Percentiles rank a stretch among this genome's conserved stretches.
Evolutionary conservation across 345 rosid genomes (phyloP).

Genomic region (Heritiera littoralis): DNA sequence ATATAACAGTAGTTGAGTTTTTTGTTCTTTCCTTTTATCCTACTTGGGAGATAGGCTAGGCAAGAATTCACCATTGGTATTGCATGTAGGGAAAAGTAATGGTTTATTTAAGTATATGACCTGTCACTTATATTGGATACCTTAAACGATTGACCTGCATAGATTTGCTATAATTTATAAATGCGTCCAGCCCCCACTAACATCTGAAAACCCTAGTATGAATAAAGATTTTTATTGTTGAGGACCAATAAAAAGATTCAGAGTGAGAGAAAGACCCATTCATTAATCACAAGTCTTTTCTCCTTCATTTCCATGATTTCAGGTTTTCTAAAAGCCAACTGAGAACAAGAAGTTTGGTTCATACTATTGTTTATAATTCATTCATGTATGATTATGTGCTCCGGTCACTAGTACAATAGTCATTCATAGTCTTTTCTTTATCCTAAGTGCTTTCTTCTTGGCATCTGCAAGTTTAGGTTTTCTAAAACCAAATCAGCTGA

Average conservation of each 20-base stretch:
- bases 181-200: neutral
- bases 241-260: neutral
- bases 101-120: no score
- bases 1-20: neutral
- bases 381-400: neutral
- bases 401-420: neutral
- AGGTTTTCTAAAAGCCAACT: neutral
- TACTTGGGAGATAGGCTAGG: neutral
- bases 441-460: neutral
- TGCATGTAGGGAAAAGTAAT: neutral
- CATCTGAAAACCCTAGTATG: neutral
- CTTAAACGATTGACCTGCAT: neutral
- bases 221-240: neutral
- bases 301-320: neutral
- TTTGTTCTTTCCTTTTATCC: neutral
- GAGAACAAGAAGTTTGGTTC: neutral
- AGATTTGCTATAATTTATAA: neutral
- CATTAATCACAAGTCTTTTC: neutral
- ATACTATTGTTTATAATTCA: neutral
- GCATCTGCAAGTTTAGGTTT: neutral
- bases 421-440: neutral
- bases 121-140: neutral
- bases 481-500: constrained; percentile 5
- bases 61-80: neutral
- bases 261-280: neutral